These are phyloP conservation scores for Polytrichum commune DNA, from an alignment of 225 moss, liverwort and hornwort genomes.

Conservation along the genomic window DNA sequence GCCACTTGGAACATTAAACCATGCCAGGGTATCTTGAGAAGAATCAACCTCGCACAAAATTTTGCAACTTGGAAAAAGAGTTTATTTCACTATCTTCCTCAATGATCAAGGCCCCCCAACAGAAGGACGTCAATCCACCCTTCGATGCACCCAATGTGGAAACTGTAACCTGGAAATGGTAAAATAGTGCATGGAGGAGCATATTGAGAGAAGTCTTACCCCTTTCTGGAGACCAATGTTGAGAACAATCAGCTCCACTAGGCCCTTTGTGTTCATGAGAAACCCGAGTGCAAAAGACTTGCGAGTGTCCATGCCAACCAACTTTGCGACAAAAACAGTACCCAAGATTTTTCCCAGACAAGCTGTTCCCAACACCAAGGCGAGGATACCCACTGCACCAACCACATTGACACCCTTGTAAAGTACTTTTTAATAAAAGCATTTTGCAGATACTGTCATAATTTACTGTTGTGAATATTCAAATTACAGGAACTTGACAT, in stretches of 20 bases:
- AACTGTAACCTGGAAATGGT: background rate
- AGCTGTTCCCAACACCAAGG: conserved; percentile 28
- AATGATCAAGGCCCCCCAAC: too few relatives aligned
- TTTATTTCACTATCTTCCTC: too few relatives aligned
- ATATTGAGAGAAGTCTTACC: conserved; percentile 17
- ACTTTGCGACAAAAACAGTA: conserved; percentile 28
- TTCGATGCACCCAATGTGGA: too few relatives aligned
- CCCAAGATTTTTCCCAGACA: conserved; percentile 48
- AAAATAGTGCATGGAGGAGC: background rate
- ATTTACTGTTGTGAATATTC: too few relatives aligned
- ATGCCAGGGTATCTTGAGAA: too few relatives aligned
- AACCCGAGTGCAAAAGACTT: conserved; percentile 31
- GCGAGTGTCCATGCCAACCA: conserved; percentile 21
- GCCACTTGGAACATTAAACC: too few relatives aligned
- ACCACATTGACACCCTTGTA: background rate
- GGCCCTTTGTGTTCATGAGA: conserved; percentile 49
- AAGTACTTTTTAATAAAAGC: too few relatives aligned
- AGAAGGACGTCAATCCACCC: too few relatives aligned
- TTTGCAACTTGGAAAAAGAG: too few relatives aligned
- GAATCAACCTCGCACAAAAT: background rate
- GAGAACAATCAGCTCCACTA: conserved; percentile 47
- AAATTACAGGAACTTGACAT: too few relatives aligned
- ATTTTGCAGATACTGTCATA: too few relatives aligned
- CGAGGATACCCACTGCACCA: conserved; percentile 28
- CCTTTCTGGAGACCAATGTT: conserved; percentile 42